A percentile compares a stretch with the other conserved stretches of the same genome.
Conservation (phyloP, 2,329 filamentous ascomycete genomes). For the Trichoderma lentiforme region DNA sequence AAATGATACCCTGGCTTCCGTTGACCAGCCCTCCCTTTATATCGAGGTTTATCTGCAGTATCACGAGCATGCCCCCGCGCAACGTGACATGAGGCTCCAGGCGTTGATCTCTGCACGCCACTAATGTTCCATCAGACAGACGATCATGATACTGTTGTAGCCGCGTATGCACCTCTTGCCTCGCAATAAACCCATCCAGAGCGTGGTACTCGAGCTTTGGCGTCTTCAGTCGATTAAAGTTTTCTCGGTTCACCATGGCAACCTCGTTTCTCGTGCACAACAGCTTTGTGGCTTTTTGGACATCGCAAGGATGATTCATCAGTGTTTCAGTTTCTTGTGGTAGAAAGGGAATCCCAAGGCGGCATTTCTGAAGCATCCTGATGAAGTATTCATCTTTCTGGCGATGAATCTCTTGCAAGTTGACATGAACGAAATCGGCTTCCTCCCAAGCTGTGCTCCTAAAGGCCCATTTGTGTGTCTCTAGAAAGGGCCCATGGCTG, state of each 20-base stretch:
- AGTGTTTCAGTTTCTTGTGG: not conserved
- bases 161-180: not conserved
- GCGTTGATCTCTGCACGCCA: slow-evolving; percentile 18
- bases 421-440: slow-evolving; percentile 51
- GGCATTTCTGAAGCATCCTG: slow-evolving; percentile 16
- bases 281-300: slow-evolving; percentile 11
- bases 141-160: not conserved
- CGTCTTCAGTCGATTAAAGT: not conserved
- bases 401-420: slow-evolving; percentile 55
- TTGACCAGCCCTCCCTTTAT: slow-evolving; percentile 22
- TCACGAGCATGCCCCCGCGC: slow-evolving; percentile 23
- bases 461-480: slow-evolving; percentile 62
- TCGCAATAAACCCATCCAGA: slow-evolving; percentile 4
- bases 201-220: not conserved
- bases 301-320: slow-evolving; percentile 10
- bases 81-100: slow-evolving; percentile 21
- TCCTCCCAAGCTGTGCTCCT: slow-evolving; percentile 53
- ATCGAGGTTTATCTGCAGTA: slow-evolving; percentile 28
- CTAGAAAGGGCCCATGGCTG: slow-evolving; percentile 21
- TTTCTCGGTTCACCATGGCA: not conserved
- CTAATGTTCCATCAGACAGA: slow-evolving; percentile 19
- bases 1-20: slow-evolving; percentile 28
- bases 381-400: slow-evolving; percentile 44
- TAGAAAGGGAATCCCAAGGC: not conserved
- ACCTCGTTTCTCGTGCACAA: slow-evolving; percentile 12